These are phyloP conservation scores for Dentiscutata heterogama DNA, from an alignment of 371 early-diverging fungal genomes.

Conservation along the genomic window DNA sequence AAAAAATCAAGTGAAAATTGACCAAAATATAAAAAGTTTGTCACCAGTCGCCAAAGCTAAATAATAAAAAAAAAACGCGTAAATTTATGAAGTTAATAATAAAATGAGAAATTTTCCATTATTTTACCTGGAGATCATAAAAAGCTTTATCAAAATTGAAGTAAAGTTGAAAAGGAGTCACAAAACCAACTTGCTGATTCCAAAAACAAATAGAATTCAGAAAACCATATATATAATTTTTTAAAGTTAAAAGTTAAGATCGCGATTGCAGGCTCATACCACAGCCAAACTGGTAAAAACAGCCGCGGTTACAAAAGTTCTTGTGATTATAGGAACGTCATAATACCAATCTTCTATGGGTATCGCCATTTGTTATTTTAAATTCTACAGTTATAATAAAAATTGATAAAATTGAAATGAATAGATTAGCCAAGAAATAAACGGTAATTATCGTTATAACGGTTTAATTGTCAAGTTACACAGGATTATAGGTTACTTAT, in stretches of 20 bases:
- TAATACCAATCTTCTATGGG: conserved; percentile 94
- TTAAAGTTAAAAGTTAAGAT: background rate
- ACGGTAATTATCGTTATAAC: too few relatives aligned
- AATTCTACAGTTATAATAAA: background rate
- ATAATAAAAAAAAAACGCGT: background rate
- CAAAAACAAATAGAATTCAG: conserved; percentile 38
- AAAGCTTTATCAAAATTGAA: conserved; percentile 79
- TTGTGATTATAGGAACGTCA: conserved; percentile 89
- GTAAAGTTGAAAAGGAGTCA: conserved; percentile 82
- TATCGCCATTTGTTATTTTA: conserved; percentile 25
- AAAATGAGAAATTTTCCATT: conserved; percentile 13
- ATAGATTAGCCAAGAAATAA: too few relatives aligned
- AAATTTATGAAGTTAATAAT: conserved; percentile 5
- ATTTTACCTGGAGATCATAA: conserved; percentile 74
- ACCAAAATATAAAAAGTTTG: conserved; percentile 94
- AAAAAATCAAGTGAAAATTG: conserved; percentile 87
- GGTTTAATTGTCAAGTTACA: too few relatives aligned
- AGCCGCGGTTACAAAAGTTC: conserved; percentile 85
- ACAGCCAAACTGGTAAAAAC: conserved; percentile 81
- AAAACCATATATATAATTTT: background rate
- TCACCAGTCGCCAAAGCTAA: conserved; percentile 94
- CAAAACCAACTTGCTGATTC: conserved; percentile 73
- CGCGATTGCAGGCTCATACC: conserved; percentile 59
- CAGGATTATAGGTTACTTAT: too few relatives aligned
- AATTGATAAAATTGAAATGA: too few relatives aligned